Evolutionary conservation across 1,284 basidiomycete species (phyloP), one percentile per base, ranked within the genome.

Genomic region (Ustilago loliicola): DNA sequence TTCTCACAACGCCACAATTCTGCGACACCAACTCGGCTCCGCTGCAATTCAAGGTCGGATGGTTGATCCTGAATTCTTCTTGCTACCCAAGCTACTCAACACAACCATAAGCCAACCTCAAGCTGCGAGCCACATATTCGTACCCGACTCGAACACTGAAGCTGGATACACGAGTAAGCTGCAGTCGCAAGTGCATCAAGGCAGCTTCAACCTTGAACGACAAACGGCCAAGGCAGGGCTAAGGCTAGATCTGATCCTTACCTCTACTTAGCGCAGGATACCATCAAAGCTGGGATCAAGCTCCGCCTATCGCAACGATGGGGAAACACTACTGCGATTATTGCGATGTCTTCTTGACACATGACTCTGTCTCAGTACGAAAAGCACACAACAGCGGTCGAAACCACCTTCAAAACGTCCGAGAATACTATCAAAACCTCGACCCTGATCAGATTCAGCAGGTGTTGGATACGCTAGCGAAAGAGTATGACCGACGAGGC

Each of bases 351-450:
- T 83, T 83, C 50, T 60, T 86, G 21, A 86, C 84, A 25, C 84
- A 86, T 67, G 83, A 86, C 58, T 85, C 83, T 45, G 79, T 80
- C 21, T 83, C 82, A 8, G 96, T 98, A 38, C 93, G 96, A 78
- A 98, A 98, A 88, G 96, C 96, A 54, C 96, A 99, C 88, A 98
- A 98, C 88, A 94, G 92, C 77, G 96, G 96, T 71, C 90, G 96
- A 69, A 99, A 99, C 88, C 96, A 99, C 86, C 90, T 98, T 48
- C 90, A 94, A 58, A 99, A 99, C 86, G 96, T 99, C 71, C 90
- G 95, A 77, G 96, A 99, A 83, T 99, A 98, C 87, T 99, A 98
- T 88, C 93, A 94, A 32, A 94, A 93, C 4, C 90, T 98, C 70
- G 95, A 95, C 66, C 94, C 96, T 86, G 94, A 97, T 88, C 95